phyloP scores from a whole-genome alignment of 768 basidiomycete genomes.

The Leccinum subgranulosum region DNA sequence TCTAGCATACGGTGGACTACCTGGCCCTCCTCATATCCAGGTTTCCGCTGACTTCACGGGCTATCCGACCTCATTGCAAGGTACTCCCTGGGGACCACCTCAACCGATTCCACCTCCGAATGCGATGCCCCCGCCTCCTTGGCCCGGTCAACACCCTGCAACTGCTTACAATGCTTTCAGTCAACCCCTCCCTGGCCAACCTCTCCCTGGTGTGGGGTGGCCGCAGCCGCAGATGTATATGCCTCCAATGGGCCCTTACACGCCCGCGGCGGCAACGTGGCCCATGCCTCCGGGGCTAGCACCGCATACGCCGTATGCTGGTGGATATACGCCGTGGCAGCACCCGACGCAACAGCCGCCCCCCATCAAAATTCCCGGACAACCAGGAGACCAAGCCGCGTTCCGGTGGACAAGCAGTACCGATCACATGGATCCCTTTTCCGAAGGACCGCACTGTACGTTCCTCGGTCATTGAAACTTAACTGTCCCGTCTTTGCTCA shows the following conservation, averaged over 20 bases:
- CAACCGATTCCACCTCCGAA: constrained; percentile 21
- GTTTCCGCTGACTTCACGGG: constrained; percentile 33
- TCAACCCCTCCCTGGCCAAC: constrained; percentile 33
- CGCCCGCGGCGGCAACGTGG: constrained; percentile 26
- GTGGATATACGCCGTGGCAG: constrained; percentile 27
- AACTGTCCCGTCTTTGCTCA: constrained; percentile 8
- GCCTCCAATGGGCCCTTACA: constrained; percentile 16
- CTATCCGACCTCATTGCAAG: constrained; percentile 24
- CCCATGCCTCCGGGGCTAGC: constrained; percentile 27
- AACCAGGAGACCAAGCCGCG: constrained; percentile 23
- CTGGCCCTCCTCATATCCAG: constrained; percentile 4
- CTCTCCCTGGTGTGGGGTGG: constrained; percentile 27
- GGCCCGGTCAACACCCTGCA: constrained; percentile 15
- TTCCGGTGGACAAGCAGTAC: constrained; percentile 30
- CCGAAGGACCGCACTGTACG: constrained; percentile 44
- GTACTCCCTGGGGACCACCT: constrained; percentile 27
- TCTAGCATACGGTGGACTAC: constrained; percentile 7
- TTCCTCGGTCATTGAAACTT: not conserved
- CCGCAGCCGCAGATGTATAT: constrained; percentile 10
- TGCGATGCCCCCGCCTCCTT: constrained; percentile 18
- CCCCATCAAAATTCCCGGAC: constrained; percentile 20
- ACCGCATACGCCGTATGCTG: constrained; percentile 14
- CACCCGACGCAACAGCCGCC: constrained; percentile 27
- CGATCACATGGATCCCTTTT: constrained; percentile 35
- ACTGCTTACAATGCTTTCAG: constrained; percentile 29